phyloP scores from a whole-genome alignment of 2,329 filamentous ascomycete genomes.

The Aureobasidium sp. region DNA sequence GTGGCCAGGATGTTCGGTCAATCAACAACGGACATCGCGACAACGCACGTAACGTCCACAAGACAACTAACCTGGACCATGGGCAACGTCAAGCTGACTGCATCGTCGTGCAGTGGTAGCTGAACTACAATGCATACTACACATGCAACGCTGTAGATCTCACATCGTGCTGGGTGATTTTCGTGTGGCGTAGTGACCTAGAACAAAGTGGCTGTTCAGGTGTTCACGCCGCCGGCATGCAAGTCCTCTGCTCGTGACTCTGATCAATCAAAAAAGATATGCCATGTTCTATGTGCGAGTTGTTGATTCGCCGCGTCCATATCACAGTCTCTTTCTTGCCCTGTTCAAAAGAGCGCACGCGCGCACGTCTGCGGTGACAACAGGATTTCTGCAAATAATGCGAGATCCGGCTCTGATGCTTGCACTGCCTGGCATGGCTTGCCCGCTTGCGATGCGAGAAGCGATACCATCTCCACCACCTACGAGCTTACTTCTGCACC shows the following conservation, averaged over 20 bases:
- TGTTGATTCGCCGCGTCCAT: background rate
- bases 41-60: background rate
- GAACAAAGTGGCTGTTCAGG: background rate
- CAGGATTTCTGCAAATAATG: background rate
- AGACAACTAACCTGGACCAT: background rate
- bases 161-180: background rate
- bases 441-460: background rate
- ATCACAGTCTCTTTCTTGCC: background rate
- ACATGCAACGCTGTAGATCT: conserved; percentile 8
- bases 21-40: background rate
- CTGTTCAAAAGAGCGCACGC: background rate
- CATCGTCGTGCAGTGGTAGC: background rate
- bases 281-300: background rate
- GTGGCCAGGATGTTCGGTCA: background rate
- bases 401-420: background rate
- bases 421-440: background rate
- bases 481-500: background rate
- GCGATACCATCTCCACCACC: background rate
- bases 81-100: background rate
- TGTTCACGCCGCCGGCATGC: background rate
- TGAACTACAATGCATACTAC: background rate
- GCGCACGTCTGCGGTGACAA: background rate
- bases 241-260: background rate
- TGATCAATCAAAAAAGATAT: background rate
- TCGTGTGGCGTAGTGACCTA: conserved; percentile 6